phyloP scores from a whole-genome alignment of 305 asterid genomes.

The Stenogyne calaminthoides region DNA sequence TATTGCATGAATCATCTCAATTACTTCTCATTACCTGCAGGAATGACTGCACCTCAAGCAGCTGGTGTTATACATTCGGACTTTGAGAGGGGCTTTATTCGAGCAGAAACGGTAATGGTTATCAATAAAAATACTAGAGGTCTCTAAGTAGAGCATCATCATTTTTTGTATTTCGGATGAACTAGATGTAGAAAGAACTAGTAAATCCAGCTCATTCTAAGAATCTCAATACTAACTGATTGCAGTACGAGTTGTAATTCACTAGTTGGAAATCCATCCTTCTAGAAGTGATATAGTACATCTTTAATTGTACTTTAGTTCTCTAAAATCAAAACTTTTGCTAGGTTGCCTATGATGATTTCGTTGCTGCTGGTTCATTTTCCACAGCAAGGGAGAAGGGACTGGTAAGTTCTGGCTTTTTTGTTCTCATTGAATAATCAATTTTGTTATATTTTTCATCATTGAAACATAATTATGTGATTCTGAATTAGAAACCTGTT shows the following conservation, averaged over 20 bases:
- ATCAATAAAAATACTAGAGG: slow-evolving; percentile 19
- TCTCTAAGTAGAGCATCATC: slow-evolving; percentile 2
- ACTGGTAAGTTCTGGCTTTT: slow-evolving; percentile 62
- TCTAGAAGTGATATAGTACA: not conserved
- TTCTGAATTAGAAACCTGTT: not conserved
- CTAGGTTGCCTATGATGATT: slow-evolving; percentile 91
- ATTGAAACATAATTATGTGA: not conserved
- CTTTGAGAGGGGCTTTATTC: slow-evolving; percentile 96
- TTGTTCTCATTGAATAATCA: not conserved
- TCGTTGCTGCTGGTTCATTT: slow-evolving; percentile 88
- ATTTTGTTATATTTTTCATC: slow-evolving; percentile 5
- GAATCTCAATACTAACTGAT: not conserved
- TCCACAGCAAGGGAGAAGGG: slow-evolving; percentile 98
- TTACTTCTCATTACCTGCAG: slow-evolving; percentile 38
- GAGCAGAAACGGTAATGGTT: slow-evolving; percentile 92
- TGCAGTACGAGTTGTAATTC: not conserved
- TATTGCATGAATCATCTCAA: slow-evolving; percentile 6
- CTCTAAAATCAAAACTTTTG: slow-evolving; percentile 28
- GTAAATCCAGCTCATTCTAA: not conserved
- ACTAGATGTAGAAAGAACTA: slow-evolving; percentile 10
- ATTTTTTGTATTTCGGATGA: slow-evolving; percentile 14
- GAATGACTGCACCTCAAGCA: slow-evolving; percentile 99
- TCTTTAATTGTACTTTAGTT: not conserved
- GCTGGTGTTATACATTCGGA: slow-evolving; percentile 99
- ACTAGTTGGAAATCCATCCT: not conserved